Conservation (phyloP, 331 rosid species). For the Cydonia oblonga region DNA sequence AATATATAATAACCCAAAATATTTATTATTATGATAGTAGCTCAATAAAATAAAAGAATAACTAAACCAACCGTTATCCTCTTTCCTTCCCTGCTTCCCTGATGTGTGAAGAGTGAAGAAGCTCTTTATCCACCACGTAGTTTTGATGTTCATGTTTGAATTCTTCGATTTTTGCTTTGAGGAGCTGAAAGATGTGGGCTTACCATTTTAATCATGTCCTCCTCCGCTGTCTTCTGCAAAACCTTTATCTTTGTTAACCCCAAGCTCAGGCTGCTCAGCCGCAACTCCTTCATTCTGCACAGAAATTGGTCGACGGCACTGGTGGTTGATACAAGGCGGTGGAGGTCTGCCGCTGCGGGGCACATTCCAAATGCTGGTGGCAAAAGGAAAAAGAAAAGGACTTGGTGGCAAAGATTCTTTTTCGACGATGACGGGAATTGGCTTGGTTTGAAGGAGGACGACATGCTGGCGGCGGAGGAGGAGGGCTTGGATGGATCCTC, state of each 20-base stretch:
- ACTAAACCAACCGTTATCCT: neutral
- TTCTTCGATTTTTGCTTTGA: slow-evolving; percentile 12
- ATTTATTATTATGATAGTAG: neutral
- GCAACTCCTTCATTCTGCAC: slow-evolving; percentile 13
- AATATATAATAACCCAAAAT: too few relatives aligned
- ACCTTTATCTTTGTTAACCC: slow-evolving; percentile 28
- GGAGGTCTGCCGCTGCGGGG: slow-evolving; percentile 16
- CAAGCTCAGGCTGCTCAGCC: slow-evolving; percentile 5
- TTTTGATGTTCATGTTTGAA: slow-evolving; percentile 2
- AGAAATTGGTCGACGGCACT: slow-evolving; percentile 13
- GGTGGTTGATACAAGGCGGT: slow-evolving; percentile 14
- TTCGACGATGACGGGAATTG: slow-evolving; percentile 71
- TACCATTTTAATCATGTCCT: slow-evolving; percentile 19
- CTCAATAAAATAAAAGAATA: neutral
- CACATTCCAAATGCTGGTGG: slow-evolving; percentile 35
- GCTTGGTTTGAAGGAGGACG: slow-evolving; percentile 74
- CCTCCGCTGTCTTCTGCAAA: slow-evolving; percentile 38
- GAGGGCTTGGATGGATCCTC: neutral
- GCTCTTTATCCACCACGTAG: neutral
- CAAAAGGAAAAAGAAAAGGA: slow-evolving; percentile 34
- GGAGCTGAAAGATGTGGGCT: slow-evolving; percentile 48
- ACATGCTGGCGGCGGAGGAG: slow-evolving; percentile 33
- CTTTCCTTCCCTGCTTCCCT: neutral
- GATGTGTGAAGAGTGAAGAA: too few relatives aligned
- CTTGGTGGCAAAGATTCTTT: slow-evolving; percentile 78